Base-by-base conservation (phyloP, 495 filamentous ascomycete species). In the Podospora comata region DNA sequence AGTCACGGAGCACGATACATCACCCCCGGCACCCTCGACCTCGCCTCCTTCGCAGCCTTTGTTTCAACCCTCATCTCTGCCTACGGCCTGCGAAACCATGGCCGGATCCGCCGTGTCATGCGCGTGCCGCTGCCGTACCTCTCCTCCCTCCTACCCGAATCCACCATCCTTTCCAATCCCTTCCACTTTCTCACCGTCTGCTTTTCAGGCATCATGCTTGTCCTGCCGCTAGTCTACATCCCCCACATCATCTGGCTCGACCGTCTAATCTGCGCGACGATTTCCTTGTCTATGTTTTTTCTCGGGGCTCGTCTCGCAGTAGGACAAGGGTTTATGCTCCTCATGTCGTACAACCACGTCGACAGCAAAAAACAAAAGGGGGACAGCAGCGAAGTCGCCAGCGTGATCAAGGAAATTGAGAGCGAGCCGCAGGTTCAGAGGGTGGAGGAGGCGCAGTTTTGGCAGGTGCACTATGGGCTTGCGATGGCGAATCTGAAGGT, bases 381-480 rank as follows among this genome's bases (percentile, higher is more conserved):
- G 1, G 19, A 6, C 6, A 57, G 66, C 18, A 26, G 39, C 19
- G 58, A 44, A 64, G 91, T 97, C 0, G 82, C 84, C 0, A 90
- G 91, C 58, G 90, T 97, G 2, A 81, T 99, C 65, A 85, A 85
- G 30, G 94, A 94, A 76, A 94, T 99, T 67, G 89, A 91, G 75
- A 84, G 87, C 6, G 93, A 97, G 65, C 88, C 89, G 7, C 84
- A 85, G 34, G 88, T 99, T 7, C 86, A 85, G 39, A 84, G 83
- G 1, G 87, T 99, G 63, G 91, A 96, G 64, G 94, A 97, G 74
- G 94, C 93, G 1, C 85, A 91, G 73, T 96, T 99, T 80, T 99
- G 95, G 95, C 95, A 99, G 81, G 96, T 97, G 20, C 95, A 99
- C 78, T 97, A 98, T 76, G 94, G 95, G 2, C 82, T 97, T 54